Base-by-base conservation (phyloP, 768 basidiomycete genomes). In the Hemileccinum impolitum region DNA sequence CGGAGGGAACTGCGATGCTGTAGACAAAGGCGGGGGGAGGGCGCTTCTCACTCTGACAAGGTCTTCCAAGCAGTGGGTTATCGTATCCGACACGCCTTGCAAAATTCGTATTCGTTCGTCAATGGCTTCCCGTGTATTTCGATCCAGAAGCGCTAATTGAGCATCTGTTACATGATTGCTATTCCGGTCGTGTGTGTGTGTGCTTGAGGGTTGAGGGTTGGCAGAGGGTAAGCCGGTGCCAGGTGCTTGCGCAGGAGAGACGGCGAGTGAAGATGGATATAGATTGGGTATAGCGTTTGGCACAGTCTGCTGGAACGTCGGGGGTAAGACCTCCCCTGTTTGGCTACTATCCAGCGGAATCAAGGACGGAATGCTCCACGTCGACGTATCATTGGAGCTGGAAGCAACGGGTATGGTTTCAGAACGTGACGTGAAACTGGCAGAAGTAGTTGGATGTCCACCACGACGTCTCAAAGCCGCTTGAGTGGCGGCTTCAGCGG, bases 101-200 rank as follows among this genome's bases (percentile, higher is more conserved):
- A 97, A 70, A 34, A 91, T 77, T 37, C 82, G 75, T 52, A 97
- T 67, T 47, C 91, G 79, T 58, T 93, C 90, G 55, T 94, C 90
- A 42, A 96, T 87, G 6, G 87, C 86, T 55, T 89, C 87, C 46
- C 88, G 74, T 23, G 89, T 90, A 34, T 85, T 62, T 23, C 59
- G 70, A 54, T 92, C 88, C 67, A 92, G 69, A 17, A 74, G 67
- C 15, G 75, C 70, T 12, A 93, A 72, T 57, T 91, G 87, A 35
- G 79, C 78, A 14, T 82, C 80, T 6, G 59, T 52, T 12, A 54
- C 21, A 35, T 39, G 55, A 32, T 14, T n/a, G 26, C 11, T 40
- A 26, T 45, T 36, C 18, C 5, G 10, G 76, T 81, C 48, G 82
- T 30, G 69, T 70, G 10, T 74, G 64, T 18, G 43, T 34, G 37